Conservation (phyloP, 2,329 filamentous ascomycete species). For the Nothomitra cinnamomea region DNA sequence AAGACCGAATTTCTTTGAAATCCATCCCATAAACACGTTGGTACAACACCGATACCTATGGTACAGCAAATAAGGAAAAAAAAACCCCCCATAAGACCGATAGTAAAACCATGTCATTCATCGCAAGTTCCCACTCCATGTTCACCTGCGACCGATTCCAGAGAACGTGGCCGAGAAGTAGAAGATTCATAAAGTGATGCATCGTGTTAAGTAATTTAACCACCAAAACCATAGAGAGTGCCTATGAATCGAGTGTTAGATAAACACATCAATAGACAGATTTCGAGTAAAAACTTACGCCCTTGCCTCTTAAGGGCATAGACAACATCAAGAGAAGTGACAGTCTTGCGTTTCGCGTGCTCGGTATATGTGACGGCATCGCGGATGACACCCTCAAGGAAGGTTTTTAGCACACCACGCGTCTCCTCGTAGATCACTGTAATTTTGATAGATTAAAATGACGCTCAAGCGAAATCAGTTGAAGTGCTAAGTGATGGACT, state of each 20-base stretch:
- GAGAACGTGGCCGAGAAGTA: background rate
- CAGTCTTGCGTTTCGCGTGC: constrained; percentile 69
- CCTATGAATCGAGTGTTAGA: constrained; percentile 6
- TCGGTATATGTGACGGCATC: constrained; percentile 65
- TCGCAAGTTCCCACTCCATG: background rate
- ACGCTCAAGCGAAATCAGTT: background rate
- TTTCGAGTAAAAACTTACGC: constrained; percentile 23
- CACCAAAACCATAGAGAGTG: constrained; percentile 79
- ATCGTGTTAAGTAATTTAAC: constrained; percentile 35
- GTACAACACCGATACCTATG: constrained; percentile 3
- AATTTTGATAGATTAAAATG: background rate
- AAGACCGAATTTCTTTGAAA: background rate
- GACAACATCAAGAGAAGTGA: constrained; percentile 52
- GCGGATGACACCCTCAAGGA: constrained; percentile 61
- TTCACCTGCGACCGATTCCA: background rate
- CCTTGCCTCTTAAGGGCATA: constrained; percentile 53
- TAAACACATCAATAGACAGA: too few relatives aligned
- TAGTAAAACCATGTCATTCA: constrained; percentile 3
- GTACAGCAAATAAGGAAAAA: background rate
- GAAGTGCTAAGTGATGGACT: constrained; percentile 10
- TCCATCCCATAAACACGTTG: background rate
- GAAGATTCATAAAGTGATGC: constrained; percentile 4
- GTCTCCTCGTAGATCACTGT: constrained; percentile 65
- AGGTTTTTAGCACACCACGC: constrained; percentile 60
- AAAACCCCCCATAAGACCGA: constrained; percentile 5